phyloP scores from a whole-genome alignment of 2,329 filamentous ascomycete genomes.

The Penicillium sp. region DNA sequence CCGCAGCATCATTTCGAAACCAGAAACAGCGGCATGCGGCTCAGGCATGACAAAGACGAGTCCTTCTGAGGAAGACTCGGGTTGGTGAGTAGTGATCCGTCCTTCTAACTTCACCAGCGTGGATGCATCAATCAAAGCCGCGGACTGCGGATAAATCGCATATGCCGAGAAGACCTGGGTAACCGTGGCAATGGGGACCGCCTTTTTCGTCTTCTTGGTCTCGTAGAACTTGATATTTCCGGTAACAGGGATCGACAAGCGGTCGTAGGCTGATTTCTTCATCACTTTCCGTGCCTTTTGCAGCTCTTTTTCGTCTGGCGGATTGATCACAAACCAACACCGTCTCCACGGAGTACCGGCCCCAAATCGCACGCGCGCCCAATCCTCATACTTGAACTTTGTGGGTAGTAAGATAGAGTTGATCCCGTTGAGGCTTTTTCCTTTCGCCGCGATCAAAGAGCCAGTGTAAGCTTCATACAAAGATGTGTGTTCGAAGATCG shows the following conservation, averaged over 20 bases:
- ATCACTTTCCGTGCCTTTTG: slow-evolving; percentile 76
- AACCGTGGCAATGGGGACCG: slow-evolving; percentile 83
- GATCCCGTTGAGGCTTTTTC: slow-evolving; percentile 84
- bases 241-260: slow-evolving; percentile 66
- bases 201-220: slow-evolving; percentile 88
- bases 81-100: slow-evolving; percentile 79
- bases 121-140: slow-evolving; percentile 88
- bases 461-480: slow-evolving; percentile 96
- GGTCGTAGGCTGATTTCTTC: slow-evolving; percentile 77
- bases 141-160: slow-evolving; percentile 92
- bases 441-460: slow-evolving; percentile 90
- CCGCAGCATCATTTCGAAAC: slow-evolving; percentile 91
- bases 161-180: slow-evolving; percentile 88
- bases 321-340: slow-evolving; percentile 93
- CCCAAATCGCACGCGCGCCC: slow-evolving; percentile 92
- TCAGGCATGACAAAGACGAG: slow-evolving; percentile 99
- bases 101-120: slow-evolving; percentile 93
- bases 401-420: slow-evolving; percentile 80
- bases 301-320: slow-evolving; percentile 89
- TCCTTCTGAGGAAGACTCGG: slow-evolving; percentile 75
- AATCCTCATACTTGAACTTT: slow-evolving; percentile 75
- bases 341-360: slow-evolving; percentile 93
- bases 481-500: slow-evolving; percentile 90
- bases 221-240: slow-evolving; percentile 96
- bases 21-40: slow-evolving; percentile 80